Conservation (phyloP, 345 rosid species). For the Turritis glabra region DNA sequence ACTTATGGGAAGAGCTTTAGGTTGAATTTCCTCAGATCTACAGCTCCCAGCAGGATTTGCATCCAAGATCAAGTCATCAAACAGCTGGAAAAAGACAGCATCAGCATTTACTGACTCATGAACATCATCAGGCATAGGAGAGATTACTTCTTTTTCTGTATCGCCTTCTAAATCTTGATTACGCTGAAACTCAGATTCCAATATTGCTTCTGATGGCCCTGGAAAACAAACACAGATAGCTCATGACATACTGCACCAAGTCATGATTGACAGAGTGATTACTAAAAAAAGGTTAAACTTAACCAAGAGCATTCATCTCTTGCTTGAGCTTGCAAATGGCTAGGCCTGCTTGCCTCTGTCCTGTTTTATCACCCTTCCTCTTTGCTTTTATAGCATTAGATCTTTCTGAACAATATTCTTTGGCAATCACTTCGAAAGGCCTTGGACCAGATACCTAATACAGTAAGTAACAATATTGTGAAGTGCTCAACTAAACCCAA, state of each 20-base stretch:
- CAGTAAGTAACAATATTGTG: not conserved
- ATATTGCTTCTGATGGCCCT: slow-evolving; percentile 71
- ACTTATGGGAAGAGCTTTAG: slow-evolving; percentile 35
- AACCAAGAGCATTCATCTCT: slow-evolving; percentile 84
- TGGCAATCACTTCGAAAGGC: slow-evolving; percentile 62
- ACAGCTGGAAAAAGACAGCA: slow-evolving; percentile 19
- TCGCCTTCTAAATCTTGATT: slow-evolving; percentile 34
- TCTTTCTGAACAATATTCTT: slow-evolving; percentile 71
- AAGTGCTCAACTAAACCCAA: not conserved
- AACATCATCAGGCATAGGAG: slow-evolving; percentile 32
- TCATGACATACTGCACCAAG: slow-evolving; percentile 34
- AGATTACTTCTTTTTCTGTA: slow-evolving; percentile 32
- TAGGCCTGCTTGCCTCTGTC: slow-evolving; percentile 69
- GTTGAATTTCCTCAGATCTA: slow-evolving; percentile 41
- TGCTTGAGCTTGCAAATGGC: slow-evolving; percentile 80
- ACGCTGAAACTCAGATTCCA: slow-evolving; percentile 61
- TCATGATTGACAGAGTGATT: slow-evolving; percentile 22
- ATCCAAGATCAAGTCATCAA: slow-evolving; percentile 37
- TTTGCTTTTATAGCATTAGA: slow-evolving; percentile 78
- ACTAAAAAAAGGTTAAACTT: slow-evolving; percentile 33
- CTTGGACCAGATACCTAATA: slow-evolving; percentile 57
- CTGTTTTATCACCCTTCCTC: slow-evolving; percentile 64
- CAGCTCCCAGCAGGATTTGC: slow-evolving; percentile 38
- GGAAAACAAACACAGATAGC: slow-evolving; percentile 43
- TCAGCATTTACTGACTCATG: slow-evolving; percentile 37